Percentiles rank a stretch among this genome's conserved stretches.
Evolutionary conservation across 495 filamentous ascomycete species (phyloP).

Genomic region (Durotheca rogersii): DNA sequence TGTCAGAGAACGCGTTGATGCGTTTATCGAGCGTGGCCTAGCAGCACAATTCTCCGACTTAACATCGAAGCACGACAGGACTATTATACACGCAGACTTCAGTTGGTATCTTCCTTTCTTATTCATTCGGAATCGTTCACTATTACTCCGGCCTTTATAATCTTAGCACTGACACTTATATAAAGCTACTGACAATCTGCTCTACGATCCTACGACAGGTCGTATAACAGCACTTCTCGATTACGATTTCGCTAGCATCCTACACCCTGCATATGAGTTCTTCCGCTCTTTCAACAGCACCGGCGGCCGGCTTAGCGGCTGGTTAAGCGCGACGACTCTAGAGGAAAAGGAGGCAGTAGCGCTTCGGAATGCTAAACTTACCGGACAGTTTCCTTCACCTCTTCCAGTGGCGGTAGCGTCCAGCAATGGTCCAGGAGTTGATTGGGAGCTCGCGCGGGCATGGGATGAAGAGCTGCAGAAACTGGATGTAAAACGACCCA

Average conservation of each 20-base stretch:
- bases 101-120: conserved; percentile 19
- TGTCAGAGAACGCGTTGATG: conserved; percentile 32
- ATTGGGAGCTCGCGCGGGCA: conserved; percentile 34
- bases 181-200: conserved; percentile 23
- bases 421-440: conserved; percentile 22
- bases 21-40: conserved; percentile 32
- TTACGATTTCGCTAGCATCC: conserved; percentile 33
- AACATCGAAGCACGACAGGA: conserved; percentile 24
- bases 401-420: conserved; percentile 18
- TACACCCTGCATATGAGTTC: conserved; percentile 37
- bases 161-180: neutral
- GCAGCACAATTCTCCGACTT: conserved; percentile 29
- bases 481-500: conserved; percentile 31
- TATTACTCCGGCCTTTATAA: conserved; percentile 2
- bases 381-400: conserved; percentile 30
- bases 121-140: neutral
- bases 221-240: conserved; percentile 35
- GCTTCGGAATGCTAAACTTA: conserved; percentile 33
- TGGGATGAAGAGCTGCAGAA: conserved; percentile 37
- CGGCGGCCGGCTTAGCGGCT: conserved; percentile 30
- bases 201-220: conserved; percentile 28
- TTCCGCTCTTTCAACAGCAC: conserved; percentile 32
- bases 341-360: conserved; percentile 19
- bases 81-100: conserved; percentile 30
- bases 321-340: conserved; percentile 18